phyloP scores from a whole-genome alignment of 306 rosid species.

The Boehmeria nivea region DNA sequence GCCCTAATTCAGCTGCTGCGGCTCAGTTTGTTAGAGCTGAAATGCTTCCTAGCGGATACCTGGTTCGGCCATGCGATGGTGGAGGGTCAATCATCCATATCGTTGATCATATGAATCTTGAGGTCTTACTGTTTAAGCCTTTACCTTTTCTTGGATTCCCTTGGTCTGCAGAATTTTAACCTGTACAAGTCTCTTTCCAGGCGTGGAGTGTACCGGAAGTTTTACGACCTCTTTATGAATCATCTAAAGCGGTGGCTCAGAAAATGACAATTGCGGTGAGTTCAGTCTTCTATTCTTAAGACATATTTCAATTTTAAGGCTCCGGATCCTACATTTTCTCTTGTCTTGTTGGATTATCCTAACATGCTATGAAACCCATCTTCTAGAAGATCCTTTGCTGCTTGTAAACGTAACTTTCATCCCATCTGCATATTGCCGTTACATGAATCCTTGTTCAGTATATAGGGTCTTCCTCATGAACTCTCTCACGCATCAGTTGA shows the following conservation, averaged over 20 bases:
- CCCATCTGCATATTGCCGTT: no score
- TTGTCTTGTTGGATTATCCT: no score
- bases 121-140: slow-evolving; percentile 40
- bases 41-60: slow-evolving; percentile 91
- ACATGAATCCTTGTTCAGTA: no score
- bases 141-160: background rate
- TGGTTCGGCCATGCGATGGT: slow-evolving; percentile 95
- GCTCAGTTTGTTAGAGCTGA: slow-evolving; percentile 82
- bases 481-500: no score
- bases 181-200: slow-evolving; percentile 29
- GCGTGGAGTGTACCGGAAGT: slow-evolving; percentile 99
- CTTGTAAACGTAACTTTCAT: no score
- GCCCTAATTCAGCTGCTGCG: slow-evolving; percentile 70
- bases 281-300: background rate
- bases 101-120: slow-evolving; percentile 92
- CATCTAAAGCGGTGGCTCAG: slow-evolving; percentile 87
- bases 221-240: slow-evolving; percentile 89
- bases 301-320: no score
- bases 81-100: slow-evolving; percentile 98
- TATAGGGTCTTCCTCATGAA: no score
- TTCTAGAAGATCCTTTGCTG: no score
- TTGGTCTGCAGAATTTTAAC: background rate
- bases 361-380: no score
- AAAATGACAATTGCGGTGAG: slow-evolving; percentile 91
- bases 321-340: no score